These are phyloP conservation scores for Pyrenula massariospora DNA, from an alignment of 495 filamentous ascomycete species.

Conservation along the genomic window DNA sequence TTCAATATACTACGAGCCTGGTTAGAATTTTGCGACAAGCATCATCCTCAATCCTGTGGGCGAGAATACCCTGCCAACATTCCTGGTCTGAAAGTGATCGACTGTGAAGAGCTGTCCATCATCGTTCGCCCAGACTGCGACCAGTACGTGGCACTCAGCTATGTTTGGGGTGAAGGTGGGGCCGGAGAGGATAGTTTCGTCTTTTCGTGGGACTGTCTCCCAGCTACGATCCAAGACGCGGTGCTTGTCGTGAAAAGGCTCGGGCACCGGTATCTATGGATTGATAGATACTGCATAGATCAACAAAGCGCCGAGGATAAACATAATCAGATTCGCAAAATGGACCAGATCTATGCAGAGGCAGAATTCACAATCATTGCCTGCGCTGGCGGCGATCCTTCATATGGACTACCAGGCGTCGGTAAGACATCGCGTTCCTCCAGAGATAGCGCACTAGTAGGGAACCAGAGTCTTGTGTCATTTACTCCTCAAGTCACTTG, in stretches of 20 bases:
- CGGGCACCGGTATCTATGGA: neutral
- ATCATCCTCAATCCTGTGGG: neutral
- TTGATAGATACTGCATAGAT: neutral
- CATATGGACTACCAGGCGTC: neutral
- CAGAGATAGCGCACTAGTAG: neutral
- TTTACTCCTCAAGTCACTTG: neutral
- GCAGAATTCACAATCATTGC: neutral
- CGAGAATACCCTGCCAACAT: neutral
- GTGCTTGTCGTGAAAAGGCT: neutral
- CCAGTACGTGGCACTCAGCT: conserved; percentile 3
- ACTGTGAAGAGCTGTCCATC: neutral
- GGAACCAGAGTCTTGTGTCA: neutral
- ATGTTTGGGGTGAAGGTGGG: conserved; percentile 4
- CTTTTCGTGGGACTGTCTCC: neutral
- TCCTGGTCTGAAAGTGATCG: neutral
- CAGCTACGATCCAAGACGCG: neutral
- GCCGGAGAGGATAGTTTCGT: neutral
- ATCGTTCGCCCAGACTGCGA: neutral
- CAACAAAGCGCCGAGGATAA: neutral
- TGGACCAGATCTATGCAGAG: neutral
- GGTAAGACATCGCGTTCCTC: neutral
- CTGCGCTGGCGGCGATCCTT: neutral
- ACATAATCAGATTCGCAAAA: neutral
- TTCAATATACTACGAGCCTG: neutral
- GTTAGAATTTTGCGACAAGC: neutral